Conservation (phyloP, 2,329 filamentous ascomycete genomes). For the Fusarium sublunatum region DNA sequence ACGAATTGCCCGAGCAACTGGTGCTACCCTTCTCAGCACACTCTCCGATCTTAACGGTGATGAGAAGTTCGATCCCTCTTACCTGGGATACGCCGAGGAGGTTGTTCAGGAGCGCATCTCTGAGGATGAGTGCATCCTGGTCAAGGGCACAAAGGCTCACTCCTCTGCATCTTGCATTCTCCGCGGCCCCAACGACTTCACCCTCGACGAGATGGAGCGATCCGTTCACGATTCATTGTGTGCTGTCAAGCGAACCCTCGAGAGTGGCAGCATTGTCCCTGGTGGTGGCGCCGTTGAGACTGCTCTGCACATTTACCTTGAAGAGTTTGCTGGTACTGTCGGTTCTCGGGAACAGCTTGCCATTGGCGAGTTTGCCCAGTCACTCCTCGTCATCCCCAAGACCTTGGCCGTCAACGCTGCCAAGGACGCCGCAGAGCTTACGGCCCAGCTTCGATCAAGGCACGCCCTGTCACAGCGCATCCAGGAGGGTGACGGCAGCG, state of each 20-base stretch:
- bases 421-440: slow-evolving; percentile 94
- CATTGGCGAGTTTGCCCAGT: slow-evolving; percentile 96
- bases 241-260: slow-evolving; percentile 95
- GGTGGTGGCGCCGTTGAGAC: slow-evolving; percentile 97
- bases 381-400: slow-evolving; percentile 94
- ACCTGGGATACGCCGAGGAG: slow-evolving; percentile 91
- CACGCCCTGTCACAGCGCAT: slow-evolving; percentile 95
- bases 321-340: slow-evolving; percentile 98
- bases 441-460: slow-evolving; percentile 92
- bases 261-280: slow-evolving; percentile 96
- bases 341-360: slow-evolving; percentile 97
- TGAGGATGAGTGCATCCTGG: slow-evolving; percentile 96
- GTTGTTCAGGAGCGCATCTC: slow-evolving; percentile 98
- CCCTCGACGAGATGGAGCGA: slow-evolving; percentile 98
- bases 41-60: slow-evolving; percentile 97
- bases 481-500: slow-evolving; percentile 82
- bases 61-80: slow-evolving; percentile 92
- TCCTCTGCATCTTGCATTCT: slow-evolving; percentile 96
- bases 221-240: slow-evolving; percentile 97
- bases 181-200: slow-evolving; percentile 94
- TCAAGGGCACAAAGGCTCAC: slow-evolving; percentile 95
- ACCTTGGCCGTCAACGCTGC: slow-evolving; percentile 97
- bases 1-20: slow-evolving; percentile 94
- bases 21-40: slow-evolving; percentile 90
- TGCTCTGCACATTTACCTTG: slow-evolving; percentile 98